Evolutionary conservation across 73 alveolate genomes (phyloP).

Genomic region (Tetrahymena borealis): DNA sequence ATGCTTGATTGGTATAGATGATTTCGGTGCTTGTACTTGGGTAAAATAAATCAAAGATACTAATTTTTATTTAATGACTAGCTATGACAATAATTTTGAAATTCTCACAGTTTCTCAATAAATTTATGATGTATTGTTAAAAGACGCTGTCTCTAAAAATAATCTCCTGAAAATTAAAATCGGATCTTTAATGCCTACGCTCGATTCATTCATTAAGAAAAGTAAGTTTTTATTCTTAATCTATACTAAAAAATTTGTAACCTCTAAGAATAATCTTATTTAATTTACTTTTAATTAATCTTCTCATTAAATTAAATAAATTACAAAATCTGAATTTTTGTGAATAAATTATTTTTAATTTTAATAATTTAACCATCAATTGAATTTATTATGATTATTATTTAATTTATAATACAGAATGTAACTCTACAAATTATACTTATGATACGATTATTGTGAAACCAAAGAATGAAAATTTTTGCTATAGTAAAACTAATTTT

Average conservation of each 20-base stretch:
- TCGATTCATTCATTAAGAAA: not conserved
- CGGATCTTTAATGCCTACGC: not conserved
- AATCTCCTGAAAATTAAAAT: not conserved
- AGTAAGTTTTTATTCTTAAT: not conserved
- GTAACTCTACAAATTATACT: not conserved
- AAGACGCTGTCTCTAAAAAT: not conserved
- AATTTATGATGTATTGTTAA: not conserved
- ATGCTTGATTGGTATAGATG: not conserved
- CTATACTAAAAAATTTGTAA: too few relatives aligned
- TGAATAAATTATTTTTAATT: too few relatives aligned
- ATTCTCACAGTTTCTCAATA: not conserved
- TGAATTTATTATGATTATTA: too few relatives aligned
- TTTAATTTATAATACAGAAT: not conserved
- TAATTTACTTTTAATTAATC: too few relatives aligned
- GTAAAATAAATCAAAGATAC: not conserved
- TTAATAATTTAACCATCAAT: not conserved
- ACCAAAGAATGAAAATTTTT: not conserved
- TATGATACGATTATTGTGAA: not conserved
- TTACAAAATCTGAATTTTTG: not conserved
- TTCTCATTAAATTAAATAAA: too few relatives aligned
- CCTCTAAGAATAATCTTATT: too few relatives aligned
- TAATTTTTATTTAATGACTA: not conserved
- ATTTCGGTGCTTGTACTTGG: not conserved
- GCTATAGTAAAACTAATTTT: not conserved
- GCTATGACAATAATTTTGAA: not conserved